phyloP scores from a whole-genome alignment of 2,329 filamentous ascomycete genomes.

The Paraconiothyrium brasiliense region DNA sequence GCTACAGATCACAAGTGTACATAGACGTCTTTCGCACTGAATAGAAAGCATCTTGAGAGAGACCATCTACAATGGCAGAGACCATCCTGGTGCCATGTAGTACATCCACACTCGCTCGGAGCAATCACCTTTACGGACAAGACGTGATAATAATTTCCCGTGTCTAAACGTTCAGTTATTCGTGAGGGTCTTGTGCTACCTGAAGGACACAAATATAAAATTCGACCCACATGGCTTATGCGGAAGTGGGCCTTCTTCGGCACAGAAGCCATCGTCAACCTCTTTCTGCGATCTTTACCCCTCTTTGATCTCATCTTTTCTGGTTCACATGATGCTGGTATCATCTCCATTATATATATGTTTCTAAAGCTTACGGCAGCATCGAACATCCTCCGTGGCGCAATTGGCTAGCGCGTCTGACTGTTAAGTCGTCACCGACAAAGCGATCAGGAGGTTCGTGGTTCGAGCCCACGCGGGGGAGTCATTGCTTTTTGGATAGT shows the following conservation, averaged over 20 bases:
- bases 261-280: not conserved
- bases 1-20: not conserved
- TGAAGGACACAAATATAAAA: not conserved
- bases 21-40: not conserved
- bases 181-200: not conserved
- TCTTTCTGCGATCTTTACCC: not conserved
- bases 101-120: not conserved
- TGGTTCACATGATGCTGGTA: not conserved
- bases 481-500: not conserved
- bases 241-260: not conserved
- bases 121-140: not conserved
- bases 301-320: not conserved
- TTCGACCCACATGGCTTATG: not conserved
- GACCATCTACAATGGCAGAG: not conserved
- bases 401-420: slow-evolving; percentile 69
- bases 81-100: not conserved
- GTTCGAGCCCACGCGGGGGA: slow-evolving; percentile 18
- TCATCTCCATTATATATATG: not conserved
- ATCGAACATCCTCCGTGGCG: slow-evolving; percentile 51
- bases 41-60: not conserved
- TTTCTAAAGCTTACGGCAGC: not conserved
- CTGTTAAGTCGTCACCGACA: slow-evolving; percentile 56
- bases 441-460: slow-evolving; percentile 17
- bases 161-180: not conserved
- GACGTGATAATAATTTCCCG: too few relatives aligned